Conservation (phyloP, 768 basidiomycete genomes). For the Rossbeevera mucosa region DNA sequence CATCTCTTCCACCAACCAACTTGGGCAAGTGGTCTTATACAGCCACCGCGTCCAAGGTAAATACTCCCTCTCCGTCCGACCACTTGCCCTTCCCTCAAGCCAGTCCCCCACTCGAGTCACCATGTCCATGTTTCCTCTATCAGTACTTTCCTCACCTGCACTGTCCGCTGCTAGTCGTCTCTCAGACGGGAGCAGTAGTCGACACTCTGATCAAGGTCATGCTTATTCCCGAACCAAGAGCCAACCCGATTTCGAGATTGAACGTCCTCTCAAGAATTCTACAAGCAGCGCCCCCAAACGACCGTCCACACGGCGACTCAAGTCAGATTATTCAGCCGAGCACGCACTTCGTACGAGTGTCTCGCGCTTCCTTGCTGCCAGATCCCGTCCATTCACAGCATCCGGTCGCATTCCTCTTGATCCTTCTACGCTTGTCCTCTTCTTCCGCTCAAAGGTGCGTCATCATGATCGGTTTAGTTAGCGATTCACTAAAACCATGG, state of each 20-base stretch:
- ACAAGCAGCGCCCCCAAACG: constrained; percentile 27
- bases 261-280: constrained; percentile 43
- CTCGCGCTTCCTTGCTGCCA: constrained; percentile 51
- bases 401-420: constrained; percentile 70
- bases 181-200: constrained; percentile 35
- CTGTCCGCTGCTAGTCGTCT: constrained; percentile 35
- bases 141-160: constrained; percentile 31
- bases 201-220: constrained; percentile 31
- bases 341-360: constrained; percentile 52
- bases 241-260: constrained; percentile 61
- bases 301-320: constrained; percentile 28
- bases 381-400: constrained; percentile 58
- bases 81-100: constrained; percentile 11
- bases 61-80: constrained; percentile 20
- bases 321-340: constrained; percentile 50
- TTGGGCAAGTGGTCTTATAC: constrained; percentile 29
- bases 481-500: background rate
- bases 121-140: constrained; percentile 25
- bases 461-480: background rate
- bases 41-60: constrained; percentile 33
- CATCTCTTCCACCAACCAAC: constrained; percentile 26
- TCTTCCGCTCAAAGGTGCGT: constrained; percentile 74
- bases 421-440: constrained; percentile 60
- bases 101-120: constrained; percentile 2
- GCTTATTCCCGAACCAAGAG: constrained; percentile 40